Base-by-base conservation (phyloP, 225 moss, liverwort and hornwort species). In the Antitrichia curtipendula region DNA sequence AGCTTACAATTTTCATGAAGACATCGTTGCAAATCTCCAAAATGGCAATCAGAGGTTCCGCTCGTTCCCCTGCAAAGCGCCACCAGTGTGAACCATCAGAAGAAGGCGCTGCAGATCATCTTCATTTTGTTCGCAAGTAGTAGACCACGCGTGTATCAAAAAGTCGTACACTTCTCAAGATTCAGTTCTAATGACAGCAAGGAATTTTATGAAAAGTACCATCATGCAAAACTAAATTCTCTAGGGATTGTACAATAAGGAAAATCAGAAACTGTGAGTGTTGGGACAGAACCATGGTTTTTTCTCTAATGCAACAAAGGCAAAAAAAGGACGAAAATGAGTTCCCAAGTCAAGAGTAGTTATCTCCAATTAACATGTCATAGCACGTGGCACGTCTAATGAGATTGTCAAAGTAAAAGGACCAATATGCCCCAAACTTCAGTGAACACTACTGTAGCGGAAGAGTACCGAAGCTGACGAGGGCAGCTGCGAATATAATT, bases 21-120 rank as follows among this genome's bases (percentile, higher is more conserved):
- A 97, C 95, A n/a, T 86, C 87, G 91, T 97, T 97, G 93, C 92
- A 94, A 68, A 96, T 59, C 84, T 96, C 95, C 80, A 96, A 89
- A 3, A 93, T 76, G 28, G 50, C 28, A 50, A 97, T 95, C 69
- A 97, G 83, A 78, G 95, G 96, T 68, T 96, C 95, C 24, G 95
- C 97, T 83, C 89, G 91, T 92, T 94, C 92, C 70, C 97, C 97
- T 97, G 86, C 82, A 74, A 86, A 60, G 6, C 22, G 82, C 21
- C 88, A 87, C 75, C 50, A 61, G 74, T n/a, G 65, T 27, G 41
- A 80, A 45, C 53, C 64, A 54, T 65, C 41, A 86, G 41, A 65
- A 53, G 77, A 85, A 85, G 19, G 29, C 36, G 10, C 11, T 45
- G 43, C 57, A 71, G 23, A 57, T 24, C 2, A 13, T 21, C 20